phyloP scores from a whole-genome alignment of 129 eudicot genomes.

The Kitagawia praeruptora region DNA sequence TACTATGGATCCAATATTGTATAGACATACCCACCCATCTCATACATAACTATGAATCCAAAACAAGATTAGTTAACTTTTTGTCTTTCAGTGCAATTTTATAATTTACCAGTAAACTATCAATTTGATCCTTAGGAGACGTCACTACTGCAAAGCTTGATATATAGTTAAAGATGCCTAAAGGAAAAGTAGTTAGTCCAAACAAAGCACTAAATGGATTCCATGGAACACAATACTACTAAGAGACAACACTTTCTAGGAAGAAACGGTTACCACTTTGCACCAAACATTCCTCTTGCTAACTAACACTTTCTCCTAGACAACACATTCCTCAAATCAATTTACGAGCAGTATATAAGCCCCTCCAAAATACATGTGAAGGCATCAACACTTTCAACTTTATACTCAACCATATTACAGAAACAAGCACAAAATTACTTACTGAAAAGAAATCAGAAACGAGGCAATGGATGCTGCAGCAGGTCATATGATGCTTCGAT shows the following conservation, averaged over 20 bases:
- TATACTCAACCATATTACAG: neutral
- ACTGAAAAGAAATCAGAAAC: neutral
- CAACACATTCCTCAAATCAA: neutral
- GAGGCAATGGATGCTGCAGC: slow-evolving; percentile 20
- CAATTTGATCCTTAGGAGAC: neutral
- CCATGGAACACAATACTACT: neutral
- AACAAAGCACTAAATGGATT: neutral
- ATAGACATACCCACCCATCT: neutral
- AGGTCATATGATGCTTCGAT: slow-evolving; percentile 18
- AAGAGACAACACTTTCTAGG: neutral
- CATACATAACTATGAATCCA: neutral
- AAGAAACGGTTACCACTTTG: neutral
- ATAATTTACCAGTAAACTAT: neutral
- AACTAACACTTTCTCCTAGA: neutral
- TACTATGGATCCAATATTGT: neutral
- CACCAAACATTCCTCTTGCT: neutral
- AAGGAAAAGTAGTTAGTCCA: neutral
- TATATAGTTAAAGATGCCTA: neutral
- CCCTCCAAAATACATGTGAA: slow-evolving; percentile 2
- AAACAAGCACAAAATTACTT: neutral
- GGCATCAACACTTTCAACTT: neutral
- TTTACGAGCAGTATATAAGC: slow-evolving; percentile 10
- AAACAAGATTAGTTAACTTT: neutral
- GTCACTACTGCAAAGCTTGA: neutral
- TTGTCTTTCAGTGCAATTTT: neutral